These are phyloP conservation scores for Ophiostoma perfectum DNA, from an alignment of 2,329 filamentous ascomycete species.

Conservation along the genomic window DNA sequence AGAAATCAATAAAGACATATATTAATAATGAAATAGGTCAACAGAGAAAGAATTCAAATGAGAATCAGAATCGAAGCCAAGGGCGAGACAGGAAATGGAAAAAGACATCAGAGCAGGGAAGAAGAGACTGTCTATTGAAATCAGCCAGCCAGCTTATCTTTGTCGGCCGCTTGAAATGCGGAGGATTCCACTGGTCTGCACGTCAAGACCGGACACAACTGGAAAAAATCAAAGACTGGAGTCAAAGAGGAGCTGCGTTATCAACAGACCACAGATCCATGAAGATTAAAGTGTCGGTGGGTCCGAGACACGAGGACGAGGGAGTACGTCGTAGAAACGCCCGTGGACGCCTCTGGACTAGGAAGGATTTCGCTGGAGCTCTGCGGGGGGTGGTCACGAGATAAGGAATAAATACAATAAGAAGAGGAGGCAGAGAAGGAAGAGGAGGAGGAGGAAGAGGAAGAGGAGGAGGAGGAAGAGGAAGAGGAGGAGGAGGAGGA, in stretches of 20 bases:
- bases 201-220: background rate
- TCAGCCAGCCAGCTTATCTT: background rate
- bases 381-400: background rate
- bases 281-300: background rate
- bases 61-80: too few species aligned
- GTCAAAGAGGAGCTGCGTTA: background rate
- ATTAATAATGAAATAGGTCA: background rate
- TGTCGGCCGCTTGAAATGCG: constrained; percentile 1
- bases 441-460: background rate
- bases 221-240: background rate
- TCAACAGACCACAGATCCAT: background rate
- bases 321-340: background rate
- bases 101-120: too few species aligned
- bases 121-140: too few species aligned
- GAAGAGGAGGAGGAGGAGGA: background rate
- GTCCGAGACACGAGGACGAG: constrained; percentile 1
- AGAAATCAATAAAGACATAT: background rate
- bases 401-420: background rate
- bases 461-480: background rate
- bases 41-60: too few species aligned
- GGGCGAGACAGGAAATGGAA: too few species aligned
- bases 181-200: constrained; percentile 3
- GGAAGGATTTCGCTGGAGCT: constrained; percentile 5
- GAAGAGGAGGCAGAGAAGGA: background rate
- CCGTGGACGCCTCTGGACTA: too few species aligned